Conservation (phyloP, 2,329 filamentous ascomycete species). For the Domatiomyces catenatus region DNA sequence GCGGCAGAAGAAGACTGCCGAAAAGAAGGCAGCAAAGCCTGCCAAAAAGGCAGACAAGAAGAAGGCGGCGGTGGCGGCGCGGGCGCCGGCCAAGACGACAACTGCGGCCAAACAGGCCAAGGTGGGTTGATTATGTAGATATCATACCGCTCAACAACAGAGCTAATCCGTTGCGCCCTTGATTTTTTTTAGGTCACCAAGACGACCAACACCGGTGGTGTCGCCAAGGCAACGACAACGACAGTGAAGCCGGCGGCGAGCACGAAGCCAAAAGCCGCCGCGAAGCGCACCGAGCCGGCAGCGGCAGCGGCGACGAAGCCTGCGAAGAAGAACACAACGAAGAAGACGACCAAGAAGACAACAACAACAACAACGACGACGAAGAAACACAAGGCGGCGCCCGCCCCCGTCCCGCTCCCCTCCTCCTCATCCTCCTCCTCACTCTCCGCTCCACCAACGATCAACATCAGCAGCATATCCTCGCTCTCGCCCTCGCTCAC, state of each 20-base stretch:
- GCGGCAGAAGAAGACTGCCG: neutral
- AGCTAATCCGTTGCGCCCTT: neutral
- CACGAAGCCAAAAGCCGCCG: neutral
- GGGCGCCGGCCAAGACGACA: neutral
- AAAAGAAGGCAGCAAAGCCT: neutral
- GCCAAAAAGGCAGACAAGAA: neutral
- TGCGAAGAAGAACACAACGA: neutral
- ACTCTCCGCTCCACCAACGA: neutral
- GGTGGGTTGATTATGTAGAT: neutral
- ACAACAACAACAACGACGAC: neutral
- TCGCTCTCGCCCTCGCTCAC: neutral
- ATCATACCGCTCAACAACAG: neutral
- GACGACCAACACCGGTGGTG: neutral
- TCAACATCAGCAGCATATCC: neutral
- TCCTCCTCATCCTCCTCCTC: neutral
- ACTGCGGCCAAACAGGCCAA: conserved; percentile 1
- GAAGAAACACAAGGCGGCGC: neutral
- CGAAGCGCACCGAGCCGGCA: neutral
- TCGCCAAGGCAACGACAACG: neutral
- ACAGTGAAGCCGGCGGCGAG: neutral
- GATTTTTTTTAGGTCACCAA: neutral
- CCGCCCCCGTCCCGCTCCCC: too few species aligned
- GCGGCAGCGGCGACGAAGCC: neutral
- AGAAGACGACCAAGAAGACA: neutral
- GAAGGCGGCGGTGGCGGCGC: neutral